A percentile compares a stretch with the other conserved stretches of the same genome.
These are phyloP conservation scores for Groenewaldozyma auringiensis DNA, from an alignment of 1,139 yeast genomes.

Conservation along the genomic window DNA sequence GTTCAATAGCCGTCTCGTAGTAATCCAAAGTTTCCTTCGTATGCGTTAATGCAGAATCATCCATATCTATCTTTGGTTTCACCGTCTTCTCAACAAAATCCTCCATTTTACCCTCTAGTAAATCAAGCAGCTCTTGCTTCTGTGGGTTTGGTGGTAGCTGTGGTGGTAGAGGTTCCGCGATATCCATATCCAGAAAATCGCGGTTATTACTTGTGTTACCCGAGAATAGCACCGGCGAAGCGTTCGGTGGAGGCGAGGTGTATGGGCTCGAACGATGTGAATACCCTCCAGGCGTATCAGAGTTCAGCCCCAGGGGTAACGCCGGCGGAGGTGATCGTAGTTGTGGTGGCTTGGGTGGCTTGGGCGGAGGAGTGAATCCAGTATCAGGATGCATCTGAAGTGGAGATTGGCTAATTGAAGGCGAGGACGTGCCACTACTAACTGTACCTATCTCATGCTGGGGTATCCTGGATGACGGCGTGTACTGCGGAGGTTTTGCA, in stretches of 20 bases:
- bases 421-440: background rate
- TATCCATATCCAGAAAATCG: slow-evolving; percentile 10
- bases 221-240: background rate
- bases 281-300: background rate
- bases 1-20: slow-evolving; percentile 22
- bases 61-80: slow-evolving; percentile 24
- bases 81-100: slow-evolving; percentile 15
- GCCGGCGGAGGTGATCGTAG: slow-evolving; percentile 1
- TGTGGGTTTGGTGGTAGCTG: slow-evolving; percentile 35
- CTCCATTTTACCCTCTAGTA: slow-evolving; percentile 14
- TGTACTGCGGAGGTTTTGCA: slow-evolving; percentile 26
- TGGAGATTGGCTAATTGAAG: background rate
- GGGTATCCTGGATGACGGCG: slow-evolving; percentile 4
- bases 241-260: background rate
- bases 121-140: slow-evolving; percentile 23
- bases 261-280: background rate
- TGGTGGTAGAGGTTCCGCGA: slow-evolving; percentile 2
- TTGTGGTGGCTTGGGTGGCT: slow-evolving; percentile 1
- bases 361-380: slow-evolving; percentile 1
- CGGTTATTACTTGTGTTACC: background rate
- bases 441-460: background rate
- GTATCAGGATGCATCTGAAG: slow-evolving; percentile 5
- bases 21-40: slow-evolving; percentile 24
- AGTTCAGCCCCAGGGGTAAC: background rate
- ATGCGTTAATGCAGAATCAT: slow-evolving; percentile 20